These are phyloP conservation scores for Trypanosoma caninum DNA, from an alignment of 208 protist genomes.

Conservation along the genomic window DNA sequence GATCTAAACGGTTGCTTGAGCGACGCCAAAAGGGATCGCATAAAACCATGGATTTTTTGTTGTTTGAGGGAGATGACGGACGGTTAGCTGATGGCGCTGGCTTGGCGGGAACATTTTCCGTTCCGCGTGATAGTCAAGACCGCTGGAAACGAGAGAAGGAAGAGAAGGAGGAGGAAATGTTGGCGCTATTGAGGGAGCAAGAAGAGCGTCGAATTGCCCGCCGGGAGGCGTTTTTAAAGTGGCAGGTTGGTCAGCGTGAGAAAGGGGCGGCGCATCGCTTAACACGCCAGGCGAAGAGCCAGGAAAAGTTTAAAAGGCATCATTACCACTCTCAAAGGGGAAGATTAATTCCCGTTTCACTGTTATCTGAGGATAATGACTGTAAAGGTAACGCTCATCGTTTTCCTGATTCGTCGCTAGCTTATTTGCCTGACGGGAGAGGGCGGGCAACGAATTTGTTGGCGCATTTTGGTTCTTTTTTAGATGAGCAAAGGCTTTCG, in stretches of 20 bases:
- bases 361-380: slow-evolving; percentile 1
- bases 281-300: slow-evolving; percentile 50
- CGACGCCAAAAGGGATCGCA: neutral
- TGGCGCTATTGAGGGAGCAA: slow-evolving; percentile 57
- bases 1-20: neutral
- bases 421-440: neutral
- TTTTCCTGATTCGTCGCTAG: neutral
- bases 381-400: neutral
- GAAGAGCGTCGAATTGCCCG: slow-evolving; percentile 48
- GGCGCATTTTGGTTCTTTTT: neutral
- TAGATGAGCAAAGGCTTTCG: neutral
- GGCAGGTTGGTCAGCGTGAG: slow-evolving; percentile 82
- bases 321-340: slow-evolving; percentile 67
- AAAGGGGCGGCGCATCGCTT: slow-evolving; percentile 81
- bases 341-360: slow-evolving; percentile 45
- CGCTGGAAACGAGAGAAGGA: neutral
- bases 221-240: slow-evolving; percentile 75
- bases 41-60: neutral
- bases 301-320: slow-evolving; percentile 71
- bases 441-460: slow-evolving; percentile 10
- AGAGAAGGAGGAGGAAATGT: slow-evolving; percentile 34
- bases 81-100: neutral
- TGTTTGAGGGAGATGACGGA: neutral
- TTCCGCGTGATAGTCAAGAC: neutral
- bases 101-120: neutral